Evolutionary conservation across 257 asterid species (phyloP).

Genomic region (Capsicum rhomboideum): DNA sequence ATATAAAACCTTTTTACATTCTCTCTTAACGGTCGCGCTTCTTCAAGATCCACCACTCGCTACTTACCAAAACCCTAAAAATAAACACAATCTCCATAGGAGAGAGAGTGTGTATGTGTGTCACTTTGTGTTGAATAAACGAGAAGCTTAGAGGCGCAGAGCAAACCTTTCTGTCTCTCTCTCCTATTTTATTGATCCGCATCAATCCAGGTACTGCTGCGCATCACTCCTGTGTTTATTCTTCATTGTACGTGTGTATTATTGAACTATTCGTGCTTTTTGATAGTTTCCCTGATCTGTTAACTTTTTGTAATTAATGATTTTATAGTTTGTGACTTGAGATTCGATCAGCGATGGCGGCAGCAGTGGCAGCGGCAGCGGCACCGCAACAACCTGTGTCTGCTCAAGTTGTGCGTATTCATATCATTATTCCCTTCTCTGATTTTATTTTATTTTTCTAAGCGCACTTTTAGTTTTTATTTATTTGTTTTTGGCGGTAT

Average conservation of each 20-base stretch:
- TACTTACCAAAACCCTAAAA: conserved; percentile 16
- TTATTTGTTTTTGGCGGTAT: not conserved
- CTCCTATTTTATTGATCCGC: not conserved
- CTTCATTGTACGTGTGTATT: not conserved
- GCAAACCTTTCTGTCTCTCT: not conserved
- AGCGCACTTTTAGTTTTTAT: not conserved
- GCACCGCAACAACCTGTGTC: conserved; percentile 32
- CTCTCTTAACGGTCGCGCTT: not conserved
- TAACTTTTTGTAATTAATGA: conserved; percentile 3
- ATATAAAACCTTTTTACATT: not conserved
- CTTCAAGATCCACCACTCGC: conserved; percentile 30
- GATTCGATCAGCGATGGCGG: conserved; percentile 28
- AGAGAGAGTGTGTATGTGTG: not conserved
- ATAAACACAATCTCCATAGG: not conserved
- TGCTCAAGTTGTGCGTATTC: conserved; percentile 46
- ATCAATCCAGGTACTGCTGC: not conserved
- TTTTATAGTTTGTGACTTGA: conserved; percentile 13
- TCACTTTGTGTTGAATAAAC: not conserved
- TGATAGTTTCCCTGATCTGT: not conserved
- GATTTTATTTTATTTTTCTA: not conserved
- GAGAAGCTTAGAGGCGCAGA: not conserved
- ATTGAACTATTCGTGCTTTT: not conserved
- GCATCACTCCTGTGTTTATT: not conserved
- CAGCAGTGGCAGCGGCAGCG: conserved; percentile 28
- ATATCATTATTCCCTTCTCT: not conserved